Base-by-base conservation (phyloP, 1,284 basidiomycete species). In the Psilocybe mexicana region DNA sequence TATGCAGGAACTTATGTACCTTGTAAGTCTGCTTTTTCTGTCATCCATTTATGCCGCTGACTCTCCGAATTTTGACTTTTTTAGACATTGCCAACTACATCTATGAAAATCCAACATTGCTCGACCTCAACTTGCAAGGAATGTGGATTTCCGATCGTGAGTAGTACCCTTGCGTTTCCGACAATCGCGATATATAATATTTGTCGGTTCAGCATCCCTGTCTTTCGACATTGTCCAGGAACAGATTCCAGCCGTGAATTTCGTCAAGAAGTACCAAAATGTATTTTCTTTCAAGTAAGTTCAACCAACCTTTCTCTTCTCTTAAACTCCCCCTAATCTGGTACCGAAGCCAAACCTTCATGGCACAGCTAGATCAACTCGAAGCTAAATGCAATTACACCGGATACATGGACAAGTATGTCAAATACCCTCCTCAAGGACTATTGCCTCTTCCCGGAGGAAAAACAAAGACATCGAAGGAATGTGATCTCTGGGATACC, bases 1-100 rank as follows among this genome's bases (percentile, higher is more conserved):
- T 85, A 86, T 64, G 83, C 81, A 3, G 82, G 83, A 54, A 81
- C 77, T 58, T 90, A 88, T 66, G 75, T 90, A 28, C 87, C 88
- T 43, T 81, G 83, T 84, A 60, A 65, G 79, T 69, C 6, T 30
- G n/a, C n/a, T 23, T 25, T 6, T 28, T 28, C 18, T 52, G 33
- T 45, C 26, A 46, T 23, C 35, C 25, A n/a, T n/a, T n/a, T n/a
- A n/a, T n/a, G n/a, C n/a, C n/a, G n/a, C n/a, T n/a, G n/a, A n/a
- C n/a, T n/a, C n/a, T n/a, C n/a, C 5, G 30, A 18, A 8, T 12
- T 24, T 36, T n/a, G 30, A 25, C n/a, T 23, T 24, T 35, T 23
- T 40, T 50, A 90, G 88, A 90, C 64, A 86, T 90, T 60, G 88
- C 90, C 1, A 84, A 90, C 69, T 87, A 80, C 66, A 87, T 92